Percentiles rank a stretch among this genome's conserved stretches.
phyloP scores from a whole-genome alignment of 176 grass and related monocot genomes.

The Oryza longistaminata region DNA sequence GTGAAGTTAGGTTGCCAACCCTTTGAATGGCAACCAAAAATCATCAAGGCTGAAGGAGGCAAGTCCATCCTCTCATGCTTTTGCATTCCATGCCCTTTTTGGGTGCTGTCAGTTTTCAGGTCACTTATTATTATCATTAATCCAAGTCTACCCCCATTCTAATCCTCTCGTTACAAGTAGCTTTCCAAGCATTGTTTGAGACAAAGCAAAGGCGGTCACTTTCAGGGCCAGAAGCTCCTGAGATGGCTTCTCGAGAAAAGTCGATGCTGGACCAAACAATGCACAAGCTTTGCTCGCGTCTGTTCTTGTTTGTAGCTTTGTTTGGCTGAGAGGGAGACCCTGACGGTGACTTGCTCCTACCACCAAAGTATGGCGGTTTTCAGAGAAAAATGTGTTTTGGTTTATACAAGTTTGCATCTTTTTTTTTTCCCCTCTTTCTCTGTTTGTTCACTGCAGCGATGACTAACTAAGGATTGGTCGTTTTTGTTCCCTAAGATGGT shows the following conservation, averaged over 20 bases:
- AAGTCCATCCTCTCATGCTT: slow-evolving; percentile 18
- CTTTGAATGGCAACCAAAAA: neutral
- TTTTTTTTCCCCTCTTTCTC: neutral
- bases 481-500: neutral
- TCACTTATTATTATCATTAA: neutral
- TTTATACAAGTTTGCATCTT: neutral
- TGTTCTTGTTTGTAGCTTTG: slow-evolving; percentile 22
- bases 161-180: slow-evolving; percentile 15
- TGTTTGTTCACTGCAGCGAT: neutral
- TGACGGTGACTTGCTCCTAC: slow-evolving; percentile 42
- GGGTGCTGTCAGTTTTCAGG: neutral
- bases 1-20: slow-evolving; percentile 18
- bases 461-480: neutral
- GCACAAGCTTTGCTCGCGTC: slow-evolving; percentile 30
- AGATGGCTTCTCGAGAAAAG: slow-evolving; percentile 41
- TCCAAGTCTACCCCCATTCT: neutral
- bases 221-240: slow-evolving; percentile 35
- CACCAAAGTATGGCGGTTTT: slow-evolving; percentile 1
- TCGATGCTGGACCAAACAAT: slow-evolving; percentile 34
- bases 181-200: slow-evolving; percentile 16
- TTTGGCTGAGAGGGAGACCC: neutral
- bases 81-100: neutral
- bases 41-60: neutral
- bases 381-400: neutral
- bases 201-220: slow-evolving; percentile 9